Evolutionary conservation across 2,329 filamentous ascomycete genomes (phyloP), one percentile per base, ranked within the genome.

Genomic region (Aspergillus ochraceoroseus): DNA sequence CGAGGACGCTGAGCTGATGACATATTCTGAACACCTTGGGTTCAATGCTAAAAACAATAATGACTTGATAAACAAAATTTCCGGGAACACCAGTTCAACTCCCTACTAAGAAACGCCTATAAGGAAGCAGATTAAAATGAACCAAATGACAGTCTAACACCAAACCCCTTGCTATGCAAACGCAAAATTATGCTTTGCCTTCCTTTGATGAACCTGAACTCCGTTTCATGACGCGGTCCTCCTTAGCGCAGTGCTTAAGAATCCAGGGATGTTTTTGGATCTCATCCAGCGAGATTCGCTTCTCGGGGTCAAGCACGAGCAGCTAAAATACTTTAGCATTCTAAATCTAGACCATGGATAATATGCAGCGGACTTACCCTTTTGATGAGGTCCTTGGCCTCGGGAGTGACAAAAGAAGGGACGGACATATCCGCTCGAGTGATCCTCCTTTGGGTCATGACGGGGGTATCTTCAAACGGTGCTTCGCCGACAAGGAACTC

Each of bases 401-500:
- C 92, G 0, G 85, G 70, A 62, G 87, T 95, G 43, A 98, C 84
- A 63, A 90, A 96, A 5, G 79, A 82, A 3, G 92, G 92, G 33
- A 96, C 82, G 0, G 83, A 84, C 87, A 96, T 95, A 58, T 96
- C 92, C 19, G 83, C 87, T 53, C 87, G 75, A 4, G 82, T 79
- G 64, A 98, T 98, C 58, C 89, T 81, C 54, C 87, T 75, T 54
- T 95, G 88, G 17, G 92, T 98, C 86, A 95, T 94, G 48, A 90
- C 79, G 3, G 87, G 87, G 2, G 87, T 92, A 58, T 96, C 92
- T 66, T 98, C 92, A 57, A 98, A 98, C 0, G 92, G 92, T 11
- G 92, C 92, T 70, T 95, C 88, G 45, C 92, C 92, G 22, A 94
- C 87, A 44, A 98, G 68, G 57, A 98, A 98, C 67, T 98, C 92